Conservation (phyloP, 179 eudicot genomes). For the Carnegiea gigantea region DNA sequence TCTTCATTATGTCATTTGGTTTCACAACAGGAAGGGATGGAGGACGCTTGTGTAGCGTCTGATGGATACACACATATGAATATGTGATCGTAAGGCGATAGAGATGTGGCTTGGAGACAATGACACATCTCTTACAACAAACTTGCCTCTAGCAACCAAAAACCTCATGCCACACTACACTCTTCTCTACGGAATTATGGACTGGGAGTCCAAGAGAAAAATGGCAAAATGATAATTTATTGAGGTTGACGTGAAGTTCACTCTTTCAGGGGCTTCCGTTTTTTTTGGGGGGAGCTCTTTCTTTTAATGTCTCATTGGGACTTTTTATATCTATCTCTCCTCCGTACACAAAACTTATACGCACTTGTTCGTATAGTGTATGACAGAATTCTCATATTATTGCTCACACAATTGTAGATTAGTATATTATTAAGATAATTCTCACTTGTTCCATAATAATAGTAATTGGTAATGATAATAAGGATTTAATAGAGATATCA, state of each 20-base stretch:
- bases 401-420: neutral
- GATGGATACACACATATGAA: conserved; percentile 97
- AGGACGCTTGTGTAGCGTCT: conserved; percentile 88
- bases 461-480: too few species aligned
- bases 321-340: too few species aligned
- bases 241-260: neutral
- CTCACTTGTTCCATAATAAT: too few species aligned
- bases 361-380: conserved; percentile 21
- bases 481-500: too few species aligned
- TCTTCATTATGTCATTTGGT: neutral
- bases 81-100: conserved; percentile 70
- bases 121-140: conserved; percentile 68
- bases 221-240: neutral
- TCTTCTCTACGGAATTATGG: conserved; percentile 63
- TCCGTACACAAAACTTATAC: conserved; percentile 12
- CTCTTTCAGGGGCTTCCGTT: neutral
- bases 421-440: too few species aligned
- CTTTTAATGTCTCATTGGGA: neutral
- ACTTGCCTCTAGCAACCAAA: conserved; percentile 52
- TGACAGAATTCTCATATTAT: neutral
- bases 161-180: conserved; percentile 57
- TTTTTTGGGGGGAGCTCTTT: neutral
- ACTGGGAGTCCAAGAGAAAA: conserved; percentile 57
- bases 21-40: conserved; percentile 67
- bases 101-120: conserved; percentile 62